Evolutionary conservation across 148 eudicot genomes (phyloP).

Genomic region (Rhododendron ferrugineum): DNA sequence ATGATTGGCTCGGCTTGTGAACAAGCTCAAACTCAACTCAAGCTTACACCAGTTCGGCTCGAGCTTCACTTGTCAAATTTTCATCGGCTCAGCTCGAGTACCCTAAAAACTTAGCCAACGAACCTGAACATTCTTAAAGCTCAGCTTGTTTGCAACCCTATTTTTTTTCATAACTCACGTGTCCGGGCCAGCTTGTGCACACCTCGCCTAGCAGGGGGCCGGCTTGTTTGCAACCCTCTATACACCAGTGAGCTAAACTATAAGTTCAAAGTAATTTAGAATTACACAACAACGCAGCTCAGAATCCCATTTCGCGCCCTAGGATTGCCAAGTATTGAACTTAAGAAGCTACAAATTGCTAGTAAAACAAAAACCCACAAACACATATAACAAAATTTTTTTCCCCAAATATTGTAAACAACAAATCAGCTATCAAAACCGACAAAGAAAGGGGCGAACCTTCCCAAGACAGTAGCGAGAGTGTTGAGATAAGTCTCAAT

Average conservation of each 20-base stretch:
- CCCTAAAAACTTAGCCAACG: background rate
- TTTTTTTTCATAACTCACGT: too few species aligned
- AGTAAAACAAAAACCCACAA: background rate
- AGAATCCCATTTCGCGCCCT: background rate
- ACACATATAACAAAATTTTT: background rate
- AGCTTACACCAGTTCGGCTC: background rate
- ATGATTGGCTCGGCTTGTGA: background rate
- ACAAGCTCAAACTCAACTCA: background rate
- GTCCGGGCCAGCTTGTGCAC: background rate
- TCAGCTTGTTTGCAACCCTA: background rate
- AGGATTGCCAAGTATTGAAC: background rate
- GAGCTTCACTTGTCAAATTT: background rate
- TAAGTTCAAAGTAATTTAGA: background rate
- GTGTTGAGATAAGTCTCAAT: conserved; percentile 88
- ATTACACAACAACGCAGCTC: background rate
- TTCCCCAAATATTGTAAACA: background rate
- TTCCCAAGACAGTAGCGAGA: conserved; percentile 77
- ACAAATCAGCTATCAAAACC: background rate
- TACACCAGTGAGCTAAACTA: background rate
- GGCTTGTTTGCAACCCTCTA: background rate
- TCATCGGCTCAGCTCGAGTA: background rate
- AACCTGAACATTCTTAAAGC: background rate
- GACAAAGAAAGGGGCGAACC: conserved; percentile 31
- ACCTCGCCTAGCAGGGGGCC: background rate
- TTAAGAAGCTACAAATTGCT: background rate